These are phyloP conservation scores for Rubroboletus satanas DNA, from an alignment of 768 basidiomycete genomes.

Conservation along the genomic window DNA sequence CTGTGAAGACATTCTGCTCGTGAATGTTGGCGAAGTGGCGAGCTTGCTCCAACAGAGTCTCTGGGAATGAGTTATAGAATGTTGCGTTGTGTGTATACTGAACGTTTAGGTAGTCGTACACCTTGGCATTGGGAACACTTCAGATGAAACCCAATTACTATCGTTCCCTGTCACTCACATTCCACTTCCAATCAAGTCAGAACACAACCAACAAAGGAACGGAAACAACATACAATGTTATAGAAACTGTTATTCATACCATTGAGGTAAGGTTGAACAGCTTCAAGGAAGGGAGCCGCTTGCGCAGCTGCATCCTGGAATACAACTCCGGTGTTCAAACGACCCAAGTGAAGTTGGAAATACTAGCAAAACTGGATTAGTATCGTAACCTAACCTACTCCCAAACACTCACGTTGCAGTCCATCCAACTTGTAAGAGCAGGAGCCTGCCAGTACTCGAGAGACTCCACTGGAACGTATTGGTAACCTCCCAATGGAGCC, in stretches of 20 bases:
- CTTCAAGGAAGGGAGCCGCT: slow-evolving; percentile 62
- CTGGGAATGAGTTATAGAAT: slow-evolving; percentile 68
- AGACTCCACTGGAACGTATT: slow-evolving; percentile 62
- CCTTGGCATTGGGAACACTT: slow-evolving; percentile 33
- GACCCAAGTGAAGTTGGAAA: slow-evolving; percentile 24
- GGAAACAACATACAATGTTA: slow-evolving; percentile 52
- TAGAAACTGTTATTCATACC: slow-evolving; percentile 59
- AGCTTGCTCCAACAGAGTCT: slow-evolving; percentile 66
- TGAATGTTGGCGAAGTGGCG: slow-evolving; percentile 74
- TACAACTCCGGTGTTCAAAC: slow-evolving; percentile 26
- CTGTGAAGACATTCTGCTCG: slow-evolving; percentile 71
- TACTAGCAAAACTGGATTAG: slow-evolving; percentile 15
- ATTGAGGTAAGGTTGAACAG: slow-evolving; percentile 63
- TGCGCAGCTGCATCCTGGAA: slow-evolving; percentile 55
- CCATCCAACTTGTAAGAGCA: slow-evolving; percentile 76
- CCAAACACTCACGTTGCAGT: slow-evolving; percentile 41
- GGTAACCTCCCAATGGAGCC: slow-evolving; percentile 79
- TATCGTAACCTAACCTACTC: not conserved
- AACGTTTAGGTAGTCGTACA: slow-evolving; percentile 75
- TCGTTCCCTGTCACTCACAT: slow-evolving; percentile 44
- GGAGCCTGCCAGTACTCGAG: slow-evolving; percentile 59
- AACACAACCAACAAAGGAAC: not conserved
- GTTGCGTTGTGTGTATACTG: slow-evolving; percentile 78
- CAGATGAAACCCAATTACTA: not conserved
- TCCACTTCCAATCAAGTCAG: slow-evolving; percentile 49